These are phyloP conservation scores for Psidium friedrichsthalianum DNA, from an alignment of 345 rosid genomes.

Conservation along the genomic window DNA sequence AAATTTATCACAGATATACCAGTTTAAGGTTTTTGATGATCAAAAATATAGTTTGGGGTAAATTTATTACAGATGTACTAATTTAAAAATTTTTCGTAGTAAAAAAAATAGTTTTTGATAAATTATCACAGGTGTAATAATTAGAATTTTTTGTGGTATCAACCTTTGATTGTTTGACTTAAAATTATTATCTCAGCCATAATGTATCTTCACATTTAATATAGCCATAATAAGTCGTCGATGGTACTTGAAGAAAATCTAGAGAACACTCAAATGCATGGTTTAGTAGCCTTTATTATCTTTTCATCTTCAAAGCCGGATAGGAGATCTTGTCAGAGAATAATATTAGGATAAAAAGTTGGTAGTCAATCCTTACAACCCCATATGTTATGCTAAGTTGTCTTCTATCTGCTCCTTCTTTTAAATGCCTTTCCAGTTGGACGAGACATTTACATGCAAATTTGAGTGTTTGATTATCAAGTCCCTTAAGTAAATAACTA, in stretches of 20 bases:
- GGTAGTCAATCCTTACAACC: neutral
- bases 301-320: neutral
- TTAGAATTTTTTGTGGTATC: too few species aligned
- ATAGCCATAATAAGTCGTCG: neutral
- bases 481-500: neutral
- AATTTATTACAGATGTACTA: too few species aligned
- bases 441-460: neutral
- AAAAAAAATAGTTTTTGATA: too few species aligned
- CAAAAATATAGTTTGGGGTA: too few species aligned
- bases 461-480: neutral
- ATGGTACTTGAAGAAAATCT: neutral
- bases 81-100: too few species aligned
- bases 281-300: too few species aligned
- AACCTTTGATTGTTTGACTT: neutral
- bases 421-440: neutral
- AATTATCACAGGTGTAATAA: too few species aligned
- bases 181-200: too few species aligned
- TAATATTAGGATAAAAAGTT: neutral
- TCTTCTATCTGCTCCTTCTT: neutral
- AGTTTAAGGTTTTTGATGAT: too few species aligned
- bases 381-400: neutral
- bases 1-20: too few species aligned
- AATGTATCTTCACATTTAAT: neutral
- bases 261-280: neutral
- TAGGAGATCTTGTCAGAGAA: neutral